Base-by-base conservation (phyloP, 2,329 filamentous ascomycete genomes). In the Didymella pinodella region DNA sequence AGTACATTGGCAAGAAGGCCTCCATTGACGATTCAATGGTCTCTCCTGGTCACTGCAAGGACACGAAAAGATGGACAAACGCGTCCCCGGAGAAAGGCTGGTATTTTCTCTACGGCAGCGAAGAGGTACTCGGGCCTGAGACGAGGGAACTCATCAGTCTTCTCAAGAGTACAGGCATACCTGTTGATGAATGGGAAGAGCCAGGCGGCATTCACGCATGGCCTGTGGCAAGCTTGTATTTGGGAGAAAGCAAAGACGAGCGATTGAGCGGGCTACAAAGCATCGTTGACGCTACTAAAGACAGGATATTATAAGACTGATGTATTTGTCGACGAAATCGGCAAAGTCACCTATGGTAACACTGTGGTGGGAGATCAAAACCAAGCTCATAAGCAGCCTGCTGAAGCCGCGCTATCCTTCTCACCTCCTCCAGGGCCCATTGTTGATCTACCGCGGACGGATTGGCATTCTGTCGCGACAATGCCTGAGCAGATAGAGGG, bases 91-190 rank as follows among this genome's bases (percentile, higher is more conserved):
- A 80, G 7, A 80, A 82, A 46, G 91, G 92, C 0, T 88, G 90
- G 72, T 86, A 86, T 60, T 82, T 95, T 64, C 82, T 88, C 6
- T 93, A 89, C 68, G 91, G 92, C 0, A 84, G 86, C 1, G 90
- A 93, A 72, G 92, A 96, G 74, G 88, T 95, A 0, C 88, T 96
- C 63, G 87, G 86, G 1, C 84, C 87, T 0, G 90, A 93, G 63
- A 89, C 91, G 18, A 80, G 85, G 64, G 81, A 83, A 25, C 78
- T 92, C 59, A 79, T 90, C 12, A 75, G 77, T 12, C 76, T 85
- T 29, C 79, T 91, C 56, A 79, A 81, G 57, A 82, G 81, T 48
- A 80, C 83, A 14, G 83, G 83, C 3, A 76, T 86, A 32, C 74
- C 83, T 36, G 82, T 90, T n/a, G 80, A 82, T 53, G 82, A 81